phyloP scores from a whole-genome alignment of 495 filamentous ascomycete genomes.

The Delitschia confertaspora region DNA sequence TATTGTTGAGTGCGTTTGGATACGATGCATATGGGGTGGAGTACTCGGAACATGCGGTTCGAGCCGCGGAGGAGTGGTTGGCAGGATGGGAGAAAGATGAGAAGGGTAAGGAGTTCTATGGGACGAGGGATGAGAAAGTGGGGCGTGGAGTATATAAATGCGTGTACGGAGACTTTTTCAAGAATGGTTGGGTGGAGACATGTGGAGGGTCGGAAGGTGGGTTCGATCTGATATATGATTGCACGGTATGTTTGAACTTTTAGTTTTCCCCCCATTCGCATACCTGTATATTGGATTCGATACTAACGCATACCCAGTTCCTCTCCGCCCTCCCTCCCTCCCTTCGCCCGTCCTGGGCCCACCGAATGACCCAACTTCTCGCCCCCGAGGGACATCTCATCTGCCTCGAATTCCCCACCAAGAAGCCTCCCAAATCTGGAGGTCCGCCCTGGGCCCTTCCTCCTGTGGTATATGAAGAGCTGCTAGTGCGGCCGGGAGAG shows the following conservation, averaged over 20 bases:
- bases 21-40: slow-evolving; percentile 71
- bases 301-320: no score
- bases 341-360: slow-evolving; percentile 61
- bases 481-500: slow-evolving; percentile 57
- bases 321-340: slow-evolving; percentile 63
- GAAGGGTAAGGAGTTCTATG: slow-evolving; percentile 37
- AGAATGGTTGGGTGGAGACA: slow-evolving; percentile 47
- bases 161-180: slow-evolving; percentile 65
- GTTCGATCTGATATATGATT: slow-evolving; percentile 80
- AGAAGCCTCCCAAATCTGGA: slow-evolving; percentile 50
- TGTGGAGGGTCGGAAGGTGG: slow-evolving; percentile 38
- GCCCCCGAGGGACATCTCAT: slow-evolving; percentile 53
- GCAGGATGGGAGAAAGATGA: slow-evolving; percentile 45
- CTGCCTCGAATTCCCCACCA: slow-evolving; percentile 73
- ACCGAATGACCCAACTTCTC: slow-evolving; percentile 55
- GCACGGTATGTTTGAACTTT: slow-evolving; percentile 52
- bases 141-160: slow-evolving; percentile 51
- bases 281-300: neutral
- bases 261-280: no score
- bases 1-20: slow-evolving; percentile 59
- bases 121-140: slow-evolving; percentile 36
- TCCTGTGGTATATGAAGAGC: slow-evolving; percentile 54
- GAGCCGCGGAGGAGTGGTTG: slow-evolving; percentile 27
- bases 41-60: slow-evolving; percentile 48
- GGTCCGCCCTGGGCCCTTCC: slow-evolving; percentile 65